phyloP scores from a whole-genome alignment of 2,329 filamentous ascomycete genomes.

The Aspergillus sp. region DNA sequence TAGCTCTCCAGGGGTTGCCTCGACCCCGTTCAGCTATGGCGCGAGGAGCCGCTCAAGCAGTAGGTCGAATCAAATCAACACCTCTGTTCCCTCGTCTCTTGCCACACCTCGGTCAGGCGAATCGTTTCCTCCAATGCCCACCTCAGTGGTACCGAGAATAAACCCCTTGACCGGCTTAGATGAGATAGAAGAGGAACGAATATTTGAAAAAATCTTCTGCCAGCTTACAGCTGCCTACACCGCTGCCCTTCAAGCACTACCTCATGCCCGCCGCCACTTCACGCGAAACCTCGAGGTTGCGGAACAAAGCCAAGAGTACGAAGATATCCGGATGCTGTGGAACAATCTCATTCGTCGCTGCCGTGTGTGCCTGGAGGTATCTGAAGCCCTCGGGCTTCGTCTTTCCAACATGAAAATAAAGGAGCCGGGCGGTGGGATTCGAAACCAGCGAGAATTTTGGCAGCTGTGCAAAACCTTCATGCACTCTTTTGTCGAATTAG shows the following conservation, averaged over 20 bases:
- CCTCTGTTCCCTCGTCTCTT: conserved; percentile 49
- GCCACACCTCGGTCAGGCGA: conserved; percentile 77
- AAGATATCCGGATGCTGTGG: conserved; percentile 66
- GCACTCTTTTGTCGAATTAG: conserved; percentile 49
- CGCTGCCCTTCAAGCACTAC: conserved; percentile 69
- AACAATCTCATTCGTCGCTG: conserved; percentile 70
- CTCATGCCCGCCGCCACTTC: conserved; percentile 68
- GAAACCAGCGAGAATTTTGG: conserved; percentile 61
- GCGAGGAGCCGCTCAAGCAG: conserved; percentile 50
- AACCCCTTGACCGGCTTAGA: conserved; percentile 61
- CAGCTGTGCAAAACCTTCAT: conserved; percentile 66
- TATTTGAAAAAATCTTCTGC: conserved; percentile 80
- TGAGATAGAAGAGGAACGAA: conserved; percentile 71
- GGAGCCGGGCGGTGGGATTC: conserved; percentile 70
- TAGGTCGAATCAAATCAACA: conserved; percentile 54
- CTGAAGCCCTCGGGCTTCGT: conserved; percentile 69
- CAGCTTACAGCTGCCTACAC: conserved; percentile 73
- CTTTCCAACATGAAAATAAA: conserved; percentile 80
- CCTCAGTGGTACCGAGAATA: conserved; percentile 50
- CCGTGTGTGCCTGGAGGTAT: conserved; percentile 68
- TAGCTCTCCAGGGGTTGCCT: conserved; percentile 32
- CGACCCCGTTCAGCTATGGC: conserved; percentile 34
- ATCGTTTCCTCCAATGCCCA: conserved; percentile 61
- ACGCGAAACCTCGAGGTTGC: conserved; percentile 63
- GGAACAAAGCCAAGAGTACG: conserved; percentile 59